These are phyloP conservation scores for Metschnikowia kunwiensis DNA, from an alignment of 805 yeast species.

Conservation along the genomic window DNA sequence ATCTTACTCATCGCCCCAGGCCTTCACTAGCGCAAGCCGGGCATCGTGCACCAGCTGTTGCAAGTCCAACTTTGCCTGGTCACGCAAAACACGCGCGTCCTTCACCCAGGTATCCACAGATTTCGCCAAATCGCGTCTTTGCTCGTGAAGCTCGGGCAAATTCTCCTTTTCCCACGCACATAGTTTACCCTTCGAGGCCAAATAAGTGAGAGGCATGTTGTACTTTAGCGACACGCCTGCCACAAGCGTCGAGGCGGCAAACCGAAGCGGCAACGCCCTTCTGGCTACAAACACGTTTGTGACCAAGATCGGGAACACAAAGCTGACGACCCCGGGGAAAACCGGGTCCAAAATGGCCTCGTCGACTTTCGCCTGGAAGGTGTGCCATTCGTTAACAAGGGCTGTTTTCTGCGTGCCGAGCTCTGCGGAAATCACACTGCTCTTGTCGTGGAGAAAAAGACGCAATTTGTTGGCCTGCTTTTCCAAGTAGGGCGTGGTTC, in stretches of 20 bases:
- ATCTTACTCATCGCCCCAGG: slow-evolving; percentile 13
- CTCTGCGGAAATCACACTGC: slow-evolving; percentile 42
- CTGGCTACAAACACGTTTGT: slow-evolving; percentile 54
- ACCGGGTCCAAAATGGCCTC: slow-evolving; percentile 48
- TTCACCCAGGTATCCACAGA: slow-evolving; percentile 12
- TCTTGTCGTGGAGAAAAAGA: slow-evolving; percentile 34
- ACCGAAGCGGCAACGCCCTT: slow-evolving; percentile 48
- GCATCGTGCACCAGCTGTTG: slow-evolving; percentile 18
- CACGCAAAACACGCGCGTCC: slow-evolving; percentile 11
- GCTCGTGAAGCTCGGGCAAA: slow-evolving; percentile 31
- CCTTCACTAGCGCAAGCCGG: slow-evolving; percentile 12
- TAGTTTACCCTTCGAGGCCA: slow-evolving; percentile 16
- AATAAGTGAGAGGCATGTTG: slow-evolving; percentile 45
- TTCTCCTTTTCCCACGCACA: slow-evolving; percentile 26
- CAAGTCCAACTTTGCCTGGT: slow-evolving; percentile 16
- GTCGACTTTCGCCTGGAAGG: slow-evolving; percentile 29
- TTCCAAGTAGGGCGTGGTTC: slow-evolving; percentile 48
- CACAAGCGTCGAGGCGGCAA: slow-evolving; percentile 48
- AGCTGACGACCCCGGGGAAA: slow-evolving; percentile 53
- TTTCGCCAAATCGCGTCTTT: slow-evolving; percentile 22
- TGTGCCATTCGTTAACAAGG: slow-evolving; percentile 39
- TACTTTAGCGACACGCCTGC: slow-evolving; percentile 44
- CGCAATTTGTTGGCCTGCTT: slow-evolving; percentile 40
- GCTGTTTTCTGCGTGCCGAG: slow-evolving; percentile 46
- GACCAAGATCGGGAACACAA: slow-evolving; percentile 52